A percentile compares a stretch with the other conserved stretches of the same genome.
phyloP scores from a whole-genome alignment of 108 stramenopile genomes.

The Skeletonema grethae region DNA sequence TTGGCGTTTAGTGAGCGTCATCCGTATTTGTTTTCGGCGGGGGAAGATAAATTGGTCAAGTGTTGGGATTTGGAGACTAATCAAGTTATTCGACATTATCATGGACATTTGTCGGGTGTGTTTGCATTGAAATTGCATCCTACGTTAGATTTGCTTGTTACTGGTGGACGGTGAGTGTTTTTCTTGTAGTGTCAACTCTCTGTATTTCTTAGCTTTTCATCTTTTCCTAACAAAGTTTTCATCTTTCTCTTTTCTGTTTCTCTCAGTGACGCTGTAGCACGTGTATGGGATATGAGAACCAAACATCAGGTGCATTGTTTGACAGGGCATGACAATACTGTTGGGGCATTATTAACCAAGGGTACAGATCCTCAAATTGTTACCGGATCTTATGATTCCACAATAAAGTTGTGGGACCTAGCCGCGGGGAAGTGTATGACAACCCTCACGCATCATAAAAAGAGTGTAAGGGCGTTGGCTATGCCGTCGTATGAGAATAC shows the following conservation, averaged over 20 bases:
- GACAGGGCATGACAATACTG: slow-evolving; percentile 94
- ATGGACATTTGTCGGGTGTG: slow-evolving; percentile 97
- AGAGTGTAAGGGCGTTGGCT: slow-evolving; percentile 90
- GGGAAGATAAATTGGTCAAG: slow-evolving; percentile 98
- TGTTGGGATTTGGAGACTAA: slow-evolving; percentile 99
- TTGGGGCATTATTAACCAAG: slow-evolving; percentile 89
- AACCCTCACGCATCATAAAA: slow-evolving; percentile 99
- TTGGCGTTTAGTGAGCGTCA: slow-evolving; percentile 92
- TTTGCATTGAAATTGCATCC: slow-evolving; percentile 95
- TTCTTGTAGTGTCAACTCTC: not conserved
- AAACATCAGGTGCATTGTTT: slow-evolving; percentile 93
- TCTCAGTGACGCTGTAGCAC: slow-evolving; percentile 86
- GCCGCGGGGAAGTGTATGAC: slow-evolving; percentile 96
- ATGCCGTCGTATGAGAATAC: slow-evolving; percentile 91
- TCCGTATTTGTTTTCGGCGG: slow-evolving; percentile 97
- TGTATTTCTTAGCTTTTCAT: not conserved
- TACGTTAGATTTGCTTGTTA: slow-evolving; percentile 96
- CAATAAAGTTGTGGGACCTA: slow-evolving; percentile 98
- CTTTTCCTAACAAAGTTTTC: not conserved
- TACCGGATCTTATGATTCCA: slow-evolving; percentile 97
- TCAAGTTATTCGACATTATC: slow-evolving; percentile 98
- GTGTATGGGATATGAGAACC: slow-evolving; percentile 99
- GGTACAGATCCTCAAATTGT: slow-evolving; percentile 94
- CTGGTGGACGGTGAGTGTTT: slow-evolving; percentile 80
- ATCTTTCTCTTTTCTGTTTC: not conserved